phyloP scores from a whole-genome alignment of 805 yeast species.

The Candida vartiovaarae region DNA sequence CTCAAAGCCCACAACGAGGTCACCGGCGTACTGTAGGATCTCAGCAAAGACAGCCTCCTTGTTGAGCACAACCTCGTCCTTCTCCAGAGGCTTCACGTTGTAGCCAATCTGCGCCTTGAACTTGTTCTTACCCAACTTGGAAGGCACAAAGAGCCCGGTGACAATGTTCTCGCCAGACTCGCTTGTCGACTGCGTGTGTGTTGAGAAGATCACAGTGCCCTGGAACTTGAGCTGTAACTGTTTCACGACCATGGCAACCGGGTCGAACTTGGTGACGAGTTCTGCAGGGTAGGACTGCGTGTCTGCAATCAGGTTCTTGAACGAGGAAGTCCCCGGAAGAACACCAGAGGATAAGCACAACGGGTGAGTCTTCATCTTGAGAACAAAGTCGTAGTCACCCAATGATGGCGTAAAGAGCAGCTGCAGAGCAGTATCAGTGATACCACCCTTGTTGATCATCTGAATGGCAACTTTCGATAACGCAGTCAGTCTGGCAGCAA shows the following conservation, averaged over 20 bases:
- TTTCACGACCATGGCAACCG: conserved; percentile 48
- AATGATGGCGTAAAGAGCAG: conserved; percentile 74
- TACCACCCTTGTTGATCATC: conserved; percentile 41
- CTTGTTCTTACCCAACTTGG: conserved; percentile 48
- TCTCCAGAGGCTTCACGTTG: conserved; percentile 55
- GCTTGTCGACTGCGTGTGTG: conserved; percentile 44
- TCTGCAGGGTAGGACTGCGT: conserved; percentile 28
- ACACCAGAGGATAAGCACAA: conserved; percentile 49
- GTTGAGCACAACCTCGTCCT: conserved; percentile 52
- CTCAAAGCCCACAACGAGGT: conserved; percentile 40
- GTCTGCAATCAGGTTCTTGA: conserved; percentile 47
- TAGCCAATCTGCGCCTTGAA: conserved; percentile 77
- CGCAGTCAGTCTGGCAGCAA: conserved; percentile 84
- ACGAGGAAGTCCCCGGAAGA: conserved; percentile 36
- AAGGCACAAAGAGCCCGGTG: conserved; percentile 77
- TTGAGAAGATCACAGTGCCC: conserved; percentile 64
- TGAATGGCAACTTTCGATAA: conserved; percentile 69
- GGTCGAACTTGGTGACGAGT: conserved; percentile 47
- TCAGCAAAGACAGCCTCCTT: conserved; percentile 69
- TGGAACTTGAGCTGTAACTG: conserved; percentile 60
- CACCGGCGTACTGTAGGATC: conserved; percentile 63
- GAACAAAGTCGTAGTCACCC: conserved; percentile 76
- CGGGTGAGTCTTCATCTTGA: conserved; percentile 45
- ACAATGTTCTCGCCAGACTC: conserved; percentile 56
- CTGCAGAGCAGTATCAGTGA: conserved; percentile 36